Percentiles rank a stretch among this genome's conserved stretches.
These are phyloP conservation scores for Quambalaria eucalypti DNA, from an alignment of 1,284 basidiomycete species.

Conservation along the genomic window DNA sequence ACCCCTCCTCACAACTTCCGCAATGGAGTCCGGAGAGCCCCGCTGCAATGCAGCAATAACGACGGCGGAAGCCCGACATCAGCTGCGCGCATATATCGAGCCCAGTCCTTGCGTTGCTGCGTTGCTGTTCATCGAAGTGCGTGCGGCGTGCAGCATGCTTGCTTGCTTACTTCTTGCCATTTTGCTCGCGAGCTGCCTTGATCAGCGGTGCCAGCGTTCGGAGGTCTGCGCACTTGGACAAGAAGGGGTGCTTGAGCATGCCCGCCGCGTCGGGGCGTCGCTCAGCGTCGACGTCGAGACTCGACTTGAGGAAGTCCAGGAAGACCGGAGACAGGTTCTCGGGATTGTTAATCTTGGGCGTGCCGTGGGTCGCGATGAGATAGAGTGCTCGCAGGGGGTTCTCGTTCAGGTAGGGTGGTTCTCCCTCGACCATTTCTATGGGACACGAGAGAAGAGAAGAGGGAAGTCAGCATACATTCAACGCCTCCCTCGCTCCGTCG, in stretches of 20 bases:
- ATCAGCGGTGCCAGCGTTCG: constrained; percentile 80
- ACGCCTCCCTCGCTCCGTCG: no score
- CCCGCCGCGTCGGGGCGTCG: constrained; percentile 78
- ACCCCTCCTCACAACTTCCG: no score
- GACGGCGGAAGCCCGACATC: no score
- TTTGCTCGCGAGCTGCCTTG: constrained; percentile 72
- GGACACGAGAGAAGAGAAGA: background rate
- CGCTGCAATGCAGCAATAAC: no score
- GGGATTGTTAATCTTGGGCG: constrained; percentile 93
- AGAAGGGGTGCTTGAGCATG: constrained; percentile 79
- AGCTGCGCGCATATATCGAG: no score
- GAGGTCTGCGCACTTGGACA: constrained; percentile 68
- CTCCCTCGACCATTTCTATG: constrained; percentile 61
- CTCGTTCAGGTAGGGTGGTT: constrained; percentile 95
- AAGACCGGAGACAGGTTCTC: constrained; percentile 80
- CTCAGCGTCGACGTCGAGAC: constrained; percentile 90
- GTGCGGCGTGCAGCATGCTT: no score
- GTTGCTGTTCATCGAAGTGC: no score
- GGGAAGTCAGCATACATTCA: background rate
- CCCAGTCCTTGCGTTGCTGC: no score
- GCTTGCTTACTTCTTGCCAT: constrained; percentile 3
- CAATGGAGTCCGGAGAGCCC: no score
- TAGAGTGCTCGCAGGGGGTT: constrained; percentile 95
- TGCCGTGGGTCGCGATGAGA: constrained; percentile 90
- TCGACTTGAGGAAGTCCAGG: constrained; percentile 77